phyloP scores from a whole-genome alignment of 768 basidiomycete species.

The Mycena latifolia region DNA sequence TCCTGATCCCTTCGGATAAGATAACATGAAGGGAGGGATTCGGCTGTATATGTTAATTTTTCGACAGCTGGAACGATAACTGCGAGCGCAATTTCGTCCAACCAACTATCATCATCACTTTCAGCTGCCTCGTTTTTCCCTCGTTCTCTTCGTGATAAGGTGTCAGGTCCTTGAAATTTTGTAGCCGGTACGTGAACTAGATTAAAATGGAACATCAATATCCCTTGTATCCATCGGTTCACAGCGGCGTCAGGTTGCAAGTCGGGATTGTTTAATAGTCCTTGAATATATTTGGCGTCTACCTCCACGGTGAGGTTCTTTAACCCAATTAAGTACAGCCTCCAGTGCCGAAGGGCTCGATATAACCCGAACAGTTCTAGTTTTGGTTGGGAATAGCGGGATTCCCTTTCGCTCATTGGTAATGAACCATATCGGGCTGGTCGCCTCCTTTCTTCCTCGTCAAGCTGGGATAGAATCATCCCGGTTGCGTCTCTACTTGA shows the following conservation, averaged over 20 bases:
- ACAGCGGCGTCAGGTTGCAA: constrained; percentile 44
- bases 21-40: background rate
- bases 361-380: constrained; percentile 47
- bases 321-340: constrained; percentile 44
- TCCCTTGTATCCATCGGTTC: constrained; percentile 50
- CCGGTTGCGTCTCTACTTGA: background rate
- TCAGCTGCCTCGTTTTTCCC: background rate
- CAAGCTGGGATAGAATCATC: background rate
- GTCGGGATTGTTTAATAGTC: constrained; percentile 50
- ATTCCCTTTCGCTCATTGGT: background rate
- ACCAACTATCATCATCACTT: background rate
- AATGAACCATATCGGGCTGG: background rate
- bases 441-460: background rate
- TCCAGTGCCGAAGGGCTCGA: constrained; percentile 40
- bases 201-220: constrained; percentile 47
- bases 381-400: constrained; percentile 37
- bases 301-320: constrained; percentile 41
- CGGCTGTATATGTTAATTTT: background rate
- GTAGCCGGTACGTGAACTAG: constrained; percentile 46
- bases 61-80: background rate
- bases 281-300: constrained; percentile 48
- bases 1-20: background rate
- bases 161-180: background rate
- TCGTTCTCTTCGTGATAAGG: background rate
- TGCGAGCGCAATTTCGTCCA: background rate